These are phyloP conservation scores for Cadophora luteo-olivacea DNA, from an alignment of 2,329 filamentous ascomycete species.

Conservation along the genomic window DNA sequence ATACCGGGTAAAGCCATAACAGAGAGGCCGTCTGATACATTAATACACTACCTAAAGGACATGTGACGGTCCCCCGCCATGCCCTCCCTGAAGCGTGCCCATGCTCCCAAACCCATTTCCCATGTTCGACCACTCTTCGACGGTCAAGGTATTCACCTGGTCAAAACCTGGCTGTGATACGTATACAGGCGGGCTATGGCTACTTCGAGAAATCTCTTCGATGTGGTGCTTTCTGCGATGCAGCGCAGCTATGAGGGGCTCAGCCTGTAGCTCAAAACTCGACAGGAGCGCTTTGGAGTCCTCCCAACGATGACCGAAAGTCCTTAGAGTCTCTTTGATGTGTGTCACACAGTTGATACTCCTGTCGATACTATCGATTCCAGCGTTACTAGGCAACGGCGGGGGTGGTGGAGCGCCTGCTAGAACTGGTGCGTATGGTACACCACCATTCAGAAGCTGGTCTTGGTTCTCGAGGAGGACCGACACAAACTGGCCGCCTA, in stretches of 20 bases:
- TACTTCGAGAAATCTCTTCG: slow-evolving; percentile 33
- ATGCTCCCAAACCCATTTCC: slow-evolving; percentile 29
- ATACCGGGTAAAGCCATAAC: not conserved
- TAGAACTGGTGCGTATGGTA: slow-evolving; percentile 34
- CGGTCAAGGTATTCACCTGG: slow-evolving; percentile 31
- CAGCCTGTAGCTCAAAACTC: slow-evolving; percentile 54
- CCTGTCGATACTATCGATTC: slow-evolving; percentile 59
- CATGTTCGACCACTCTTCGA: slow-evolving; percentile 35
- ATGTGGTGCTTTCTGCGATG: slow-evolving; percentile 47
- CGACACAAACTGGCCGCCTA: slow-evolving; percentile 68
- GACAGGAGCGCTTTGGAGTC: slow-evolving; percentile 60
- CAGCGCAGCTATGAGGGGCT: slow-evolving; percentile 48
- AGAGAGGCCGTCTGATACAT: not conserved
- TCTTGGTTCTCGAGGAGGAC: slow-evolving; percentile 65
- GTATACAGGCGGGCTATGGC: slow-evolving; percentile 36
- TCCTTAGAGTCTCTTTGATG: slow-evolving; percentile 59
- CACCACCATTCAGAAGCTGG: slow-evolving; percentile 55
- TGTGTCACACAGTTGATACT: slow-evolving; percentile 62
- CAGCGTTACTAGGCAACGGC: slow-evolving; percentile 51
- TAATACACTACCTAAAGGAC: slow-evolving; percentile 22
- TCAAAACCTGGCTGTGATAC: slow-evolving; percentile 34
- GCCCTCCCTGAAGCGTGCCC: slow-evolving; percentile 27
- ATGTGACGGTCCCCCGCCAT: slow-evolving; percentile 25
- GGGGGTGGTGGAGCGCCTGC: slow-evolving; percentile 57
- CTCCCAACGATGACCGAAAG: slow-evolving; percentile 66